Conservation (phyloP, 805 yeast genomes). For the Lachancea kluyveri region DNA sequence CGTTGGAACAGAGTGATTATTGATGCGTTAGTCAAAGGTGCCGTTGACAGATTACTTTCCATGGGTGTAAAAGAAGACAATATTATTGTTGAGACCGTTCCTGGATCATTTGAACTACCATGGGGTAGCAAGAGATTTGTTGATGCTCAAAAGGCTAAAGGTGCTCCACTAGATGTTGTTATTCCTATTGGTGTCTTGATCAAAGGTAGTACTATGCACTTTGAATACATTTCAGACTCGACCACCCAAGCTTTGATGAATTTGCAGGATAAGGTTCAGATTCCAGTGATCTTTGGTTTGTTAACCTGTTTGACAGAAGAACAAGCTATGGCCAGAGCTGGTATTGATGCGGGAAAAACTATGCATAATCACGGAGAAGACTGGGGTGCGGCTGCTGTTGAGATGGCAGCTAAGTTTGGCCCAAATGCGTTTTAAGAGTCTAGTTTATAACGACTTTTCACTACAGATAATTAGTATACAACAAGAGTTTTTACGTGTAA, state of each 20-base stretch:
- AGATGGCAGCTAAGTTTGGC: slow-evolving; percentile 62
- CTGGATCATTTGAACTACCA: slow-evolving; percentile 94
- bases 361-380: slow-evolving; percentile 96
- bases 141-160: slow-evolving; percentile 37
- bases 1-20: slow-evolving; percentile 87
- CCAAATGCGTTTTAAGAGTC: slow-evolving; percentile 13
- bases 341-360: slow-evolving; percentile 53
- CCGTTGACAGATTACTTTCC: slow-evolving; percentile 48
- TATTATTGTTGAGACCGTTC: slow-evolving; percentile 78
- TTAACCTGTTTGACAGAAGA: slow-evolving; percentile 90
- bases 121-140: slow-evolving; percentile 58
- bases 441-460: background rate
- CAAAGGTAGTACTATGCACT: slow-evolving; percentile 97
- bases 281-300: slow-evolving; percentile 90
- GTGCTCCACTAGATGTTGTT: slow-evolving; percentile 66
- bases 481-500: slow-evolving; percentile 3
- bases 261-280: slow-evolving; percentile 58
- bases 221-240: slow-evolving; percentile 92
- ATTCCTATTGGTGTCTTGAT: slow-evolving; percentile 92
- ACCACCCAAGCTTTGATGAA: slow-evolving; percentile 81
- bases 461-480: background rate
- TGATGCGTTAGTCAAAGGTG: slow-evolving; percentile 74
- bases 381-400: slow-evolving; percentile 99
- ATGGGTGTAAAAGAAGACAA: slow-evolving; percentile 72
- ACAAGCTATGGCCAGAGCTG: slow-evolving; percentile 92